These are phyloP conservation scores for Platanthera guangdongensis DNA, from an alignment of 106 monocot species.

Conservation along the genomic window DNA sequence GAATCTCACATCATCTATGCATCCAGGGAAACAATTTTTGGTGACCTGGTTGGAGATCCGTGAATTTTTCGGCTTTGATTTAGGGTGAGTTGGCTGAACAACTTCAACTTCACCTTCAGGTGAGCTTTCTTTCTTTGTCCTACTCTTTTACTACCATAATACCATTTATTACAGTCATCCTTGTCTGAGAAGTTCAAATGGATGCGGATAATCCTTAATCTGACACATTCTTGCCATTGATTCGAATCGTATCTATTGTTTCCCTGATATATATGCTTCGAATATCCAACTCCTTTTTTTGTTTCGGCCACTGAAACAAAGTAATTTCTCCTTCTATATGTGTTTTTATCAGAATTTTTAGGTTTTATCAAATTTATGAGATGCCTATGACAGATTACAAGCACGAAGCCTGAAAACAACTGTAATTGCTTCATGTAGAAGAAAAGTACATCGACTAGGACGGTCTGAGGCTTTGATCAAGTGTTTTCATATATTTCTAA, in stretches of 20 bases:
- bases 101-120: too few species aligned
- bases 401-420: neutral
- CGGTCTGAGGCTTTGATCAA: neutral
- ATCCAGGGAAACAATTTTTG: too few species aligned
- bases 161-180: slow-evolving; percentile 6
- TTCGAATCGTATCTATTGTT: neutral
- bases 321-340: neutral
- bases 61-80: too few species aligned
- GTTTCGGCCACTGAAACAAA: neutral
- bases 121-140: too few species aligned
- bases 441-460: slow-evolving; percentile 1
- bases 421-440: neutral
- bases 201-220: neutral
- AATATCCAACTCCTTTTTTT: neutral
- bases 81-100: too few species aligned
- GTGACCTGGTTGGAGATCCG: too few species aligned
- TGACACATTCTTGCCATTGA: neutral
- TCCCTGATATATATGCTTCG: neutral
- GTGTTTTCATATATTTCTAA: too few species aligned
- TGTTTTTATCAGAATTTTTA: neutral
- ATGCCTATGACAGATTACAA: slow-evolving; percentile 6
- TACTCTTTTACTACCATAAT: too few species aligned
- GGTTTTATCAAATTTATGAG: neutral
- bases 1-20: too few species aligned
- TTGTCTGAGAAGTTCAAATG: neutral